A percentile compares a stretch with the other conserved stretches of the same genome.
These are phyloP conservation scores for Ascomycota sp. DNA, from an alignment of 2,329 filamentous ascomycete species.

Conservation along the genomic window DNA sequence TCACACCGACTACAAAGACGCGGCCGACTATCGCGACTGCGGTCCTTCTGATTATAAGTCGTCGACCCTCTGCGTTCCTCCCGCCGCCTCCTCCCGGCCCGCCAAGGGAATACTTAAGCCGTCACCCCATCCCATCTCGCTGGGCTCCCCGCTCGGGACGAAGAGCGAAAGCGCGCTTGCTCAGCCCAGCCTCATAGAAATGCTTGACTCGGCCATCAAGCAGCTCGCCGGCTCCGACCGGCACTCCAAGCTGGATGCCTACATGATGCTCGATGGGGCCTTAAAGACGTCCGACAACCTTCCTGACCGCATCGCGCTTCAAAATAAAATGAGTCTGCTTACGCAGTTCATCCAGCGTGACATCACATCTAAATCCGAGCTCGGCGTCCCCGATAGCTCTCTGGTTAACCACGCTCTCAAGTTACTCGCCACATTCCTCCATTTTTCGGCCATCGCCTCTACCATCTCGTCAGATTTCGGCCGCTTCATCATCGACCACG, in stretches of 20 bases:
- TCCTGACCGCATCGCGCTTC: conserved; percentile 49
- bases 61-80: conserved; percentile 18
- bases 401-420: conserved; percentile 59
- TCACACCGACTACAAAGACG: conserved; percentile 32
- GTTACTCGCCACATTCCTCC: conserved; percentile 54
- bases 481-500: conserved; percentile 58
- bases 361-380: conserved; percentile 36
- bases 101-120: conserved; percentile 60
- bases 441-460: conserved; percentile 46
- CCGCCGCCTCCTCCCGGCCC: conserved; percentile 20
- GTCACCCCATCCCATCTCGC: conserved; percentile 24
- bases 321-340: conserved; percentile 54
- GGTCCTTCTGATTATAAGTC: conserved; percentile 13
- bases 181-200: conserved; percentile 41
- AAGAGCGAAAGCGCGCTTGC: conserved; percentile 17
- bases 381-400: conserved; percentile 38
- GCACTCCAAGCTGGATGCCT: conserved; percentile 60
- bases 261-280: conserved; percentile 53
- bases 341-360: conserved; percentile 71
- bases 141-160: conserved; percentile 18
- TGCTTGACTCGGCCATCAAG: conserved; percentile 67
- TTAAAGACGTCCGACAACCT: conserved; percentile 65
- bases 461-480: conserved; percentile 59
- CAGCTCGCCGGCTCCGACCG: conserved; percentile 57
- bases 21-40: conserved; percentile 21